Conservation (phyloP, 345 rosid genomes). For the Brassica juncea region DNA sequence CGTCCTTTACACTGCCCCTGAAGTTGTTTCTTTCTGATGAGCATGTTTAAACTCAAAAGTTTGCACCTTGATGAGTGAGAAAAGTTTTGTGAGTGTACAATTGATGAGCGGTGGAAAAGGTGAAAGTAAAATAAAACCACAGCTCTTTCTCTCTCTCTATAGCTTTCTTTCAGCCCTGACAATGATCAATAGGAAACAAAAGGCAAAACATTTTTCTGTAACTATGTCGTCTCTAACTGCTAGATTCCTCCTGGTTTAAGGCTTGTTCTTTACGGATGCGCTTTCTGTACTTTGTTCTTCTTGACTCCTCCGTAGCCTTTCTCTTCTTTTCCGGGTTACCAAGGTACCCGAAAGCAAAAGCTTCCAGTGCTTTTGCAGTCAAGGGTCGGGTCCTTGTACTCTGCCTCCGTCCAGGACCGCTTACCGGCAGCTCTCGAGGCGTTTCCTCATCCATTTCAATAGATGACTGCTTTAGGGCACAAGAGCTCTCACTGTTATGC, state of each 20-base stretch:
- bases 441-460: constrained; percentile 36
- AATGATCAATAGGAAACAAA: constrained; percentile 22
- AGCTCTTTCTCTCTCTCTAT: constrained; percentile 1
- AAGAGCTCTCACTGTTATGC: constrained; percentile 40
- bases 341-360: constrained; percentile 56
- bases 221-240: constrained; percentile 33
- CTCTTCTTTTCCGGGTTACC: constrained; percentile 53
- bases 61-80: constrained; percentile 14
- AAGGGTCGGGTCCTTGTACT: constrained; percentile 58
- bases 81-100: constrained; percentile 16
- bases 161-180: constrained; percentile 19
- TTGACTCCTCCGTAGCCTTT: constrained; percentile 42
- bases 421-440: constrained; percentile 23
- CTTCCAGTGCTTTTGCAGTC: constrained; percentile 62
- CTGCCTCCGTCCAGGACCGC: constrained; percentile 45
- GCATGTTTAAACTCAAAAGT: background rate
- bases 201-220: constrained; percentile 23
- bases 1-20: constrained; percentile 14
- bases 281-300: constrained; percentile 41
- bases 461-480: constrained; percentile 34
- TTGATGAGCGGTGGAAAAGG: background rate
- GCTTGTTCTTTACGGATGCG: constrained; percentile 31
- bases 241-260: background rate
- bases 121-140: constrained; percentile 20
- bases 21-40: constrained; percentile 20